Conservation (phyloP, 2,329 filamentous ascomycete genomes). For the Podosphaera fusca region DNA sequence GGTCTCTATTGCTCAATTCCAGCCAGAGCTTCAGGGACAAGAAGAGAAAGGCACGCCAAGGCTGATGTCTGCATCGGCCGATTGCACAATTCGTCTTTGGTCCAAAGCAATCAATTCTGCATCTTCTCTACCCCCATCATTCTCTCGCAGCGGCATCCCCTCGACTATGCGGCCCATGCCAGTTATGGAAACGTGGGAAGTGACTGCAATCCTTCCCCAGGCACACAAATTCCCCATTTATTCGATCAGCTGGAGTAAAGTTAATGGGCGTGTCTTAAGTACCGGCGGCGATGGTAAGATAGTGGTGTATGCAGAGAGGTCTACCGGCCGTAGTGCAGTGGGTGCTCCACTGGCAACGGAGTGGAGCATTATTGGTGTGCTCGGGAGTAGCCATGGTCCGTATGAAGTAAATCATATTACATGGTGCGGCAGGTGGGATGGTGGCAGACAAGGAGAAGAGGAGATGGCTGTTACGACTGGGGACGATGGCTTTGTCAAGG, state of each 20-base stretch:
- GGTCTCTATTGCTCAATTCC: conserved; percentile 8
- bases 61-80: conserved; percentile 67
- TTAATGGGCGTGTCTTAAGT: conserved; percentile 59
- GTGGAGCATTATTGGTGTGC: conserved; percentile 50
- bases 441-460: conserved; percentile 35
- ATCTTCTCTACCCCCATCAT: conserved; percentile 13
- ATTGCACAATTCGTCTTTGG: conserved; percentile 64
- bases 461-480: conserved; percentile 82
- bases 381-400: conserved; percentile 61
- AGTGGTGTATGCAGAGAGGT: conserved; percentile 49
- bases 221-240: conserved; percentile 67
- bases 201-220: conserved; percentile 51
- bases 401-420: conserved; percentile 85
- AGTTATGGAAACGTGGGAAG: conserved; percentile 63
- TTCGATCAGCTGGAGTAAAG: conserved; percentile 59
- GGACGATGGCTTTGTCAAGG: conserved; percentile 69
- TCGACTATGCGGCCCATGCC: conserved; percentile 60
- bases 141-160: conserved; percentile 37
- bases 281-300: conserved; percentile 71
- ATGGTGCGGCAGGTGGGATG: conserved; percentile 65
- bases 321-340: conserved; percentile 10
- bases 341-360: conserved; percentile 20
- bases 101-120: conserved; percentile 22
- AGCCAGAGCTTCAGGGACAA: conserved; percentile 5
- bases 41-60: conserved; percentile 19